These are phyloP conservation scores for Arctostaphylos glauca DNA, from an alignment of 148 eudicot genomes.

Conservation along the genomic window DNA sequence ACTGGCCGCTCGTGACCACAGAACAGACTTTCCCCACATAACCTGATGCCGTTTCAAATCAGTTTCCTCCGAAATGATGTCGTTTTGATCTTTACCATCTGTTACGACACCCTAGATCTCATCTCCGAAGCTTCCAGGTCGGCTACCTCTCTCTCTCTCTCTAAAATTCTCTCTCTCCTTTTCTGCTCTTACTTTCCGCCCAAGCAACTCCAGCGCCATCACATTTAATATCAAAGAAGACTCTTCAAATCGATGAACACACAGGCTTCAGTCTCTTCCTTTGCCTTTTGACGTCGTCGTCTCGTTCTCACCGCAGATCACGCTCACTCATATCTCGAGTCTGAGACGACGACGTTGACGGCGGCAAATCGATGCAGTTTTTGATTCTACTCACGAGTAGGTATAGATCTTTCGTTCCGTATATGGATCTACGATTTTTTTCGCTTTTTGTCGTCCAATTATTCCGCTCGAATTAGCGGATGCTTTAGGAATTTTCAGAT, in stretches of 20 bases:
- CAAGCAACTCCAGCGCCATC: conserved; percentile 15
- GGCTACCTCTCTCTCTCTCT: conserved; percentile 14
- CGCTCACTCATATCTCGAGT: background rate
- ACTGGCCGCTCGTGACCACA: background rate
- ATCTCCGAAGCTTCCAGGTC: conserved; percentile 11
- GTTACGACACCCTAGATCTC: background rate
- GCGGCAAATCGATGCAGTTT: background rate
- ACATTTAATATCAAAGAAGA: background rate
- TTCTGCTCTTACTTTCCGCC: conserved; percentile 20
- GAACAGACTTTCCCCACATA: background rate
- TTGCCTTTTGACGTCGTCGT: conserved; percentile 17
- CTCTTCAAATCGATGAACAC: background rate
- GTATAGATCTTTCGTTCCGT: background rate
- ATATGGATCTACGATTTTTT: background rate
- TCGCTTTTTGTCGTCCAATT: background rate
- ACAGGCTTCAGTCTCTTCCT: background rate
- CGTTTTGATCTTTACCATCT: background rate
- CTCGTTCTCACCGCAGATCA: background rate
- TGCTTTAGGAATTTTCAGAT: background rate
- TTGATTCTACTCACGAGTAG: background rate
- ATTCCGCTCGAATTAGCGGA: background rate
- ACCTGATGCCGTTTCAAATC: background rate
- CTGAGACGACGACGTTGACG: conserved; percentile 18
- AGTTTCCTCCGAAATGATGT: background rate
- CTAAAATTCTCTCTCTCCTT: background rate